phyloP scores from a whole-genome alignment of 2,329 filamentous ascomycete genomes.

The Lecanicillium sp. region DNA sequence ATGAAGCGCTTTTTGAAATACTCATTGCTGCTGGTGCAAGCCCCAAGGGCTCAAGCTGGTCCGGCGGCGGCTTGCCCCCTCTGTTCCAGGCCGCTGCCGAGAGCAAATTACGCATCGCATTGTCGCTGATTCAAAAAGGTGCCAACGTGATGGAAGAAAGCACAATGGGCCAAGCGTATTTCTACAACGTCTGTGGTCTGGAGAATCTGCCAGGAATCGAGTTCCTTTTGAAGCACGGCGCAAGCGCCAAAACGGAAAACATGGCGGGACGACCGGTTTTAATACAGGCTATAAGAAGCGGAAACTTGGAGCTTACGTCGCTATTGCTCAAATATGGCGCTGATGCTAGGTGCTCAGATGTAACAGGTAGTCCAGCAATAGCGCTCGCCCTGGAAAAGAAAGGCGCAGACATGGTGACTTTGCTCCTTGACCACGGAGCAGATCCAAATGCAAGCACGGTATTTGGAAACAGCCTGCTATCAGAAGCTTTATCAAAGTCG shows the following conservation, averaged over 20 bases:
- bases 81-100: constrained; percentile 24
- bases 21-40: constrained; percentile 24
- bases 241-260: neutral
- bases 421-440: constrained; percentile 25
- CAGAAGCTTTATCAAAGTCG: neutral
- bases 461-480: neutral
- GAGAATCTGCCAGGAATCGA: neutral
- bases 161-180: neutral
- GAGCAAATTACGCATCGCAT: constrained; percentile 19
- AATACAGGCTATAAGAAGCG: neutral
- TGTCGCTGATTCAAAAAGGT: constrained; percentile 19
- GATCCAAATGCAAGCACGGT: constrained; percentile 17
- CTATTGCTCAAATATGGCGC: too few relatives aligned
- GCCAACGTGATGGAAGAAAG: constrained; percentile 20
- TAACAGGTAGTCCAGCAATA: neutral
- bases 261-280: neutral
- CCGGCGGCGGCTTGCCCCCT: constrained; percentile 16
- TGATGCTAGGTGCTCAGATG: too few relatives aligned
- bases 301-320: neutral
- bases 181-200: neutral
- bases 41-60: constrained; percentile 12
- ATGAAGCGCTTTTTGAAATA: constrained; percentile 21
- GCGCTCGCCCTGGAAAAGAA: neutral
- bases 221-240: neutral
- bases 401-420: neutral